phyloP scores from a whole-genome alignment of 768 basidiomycete species.

The Macrolepiota albuminosa region DNA sequence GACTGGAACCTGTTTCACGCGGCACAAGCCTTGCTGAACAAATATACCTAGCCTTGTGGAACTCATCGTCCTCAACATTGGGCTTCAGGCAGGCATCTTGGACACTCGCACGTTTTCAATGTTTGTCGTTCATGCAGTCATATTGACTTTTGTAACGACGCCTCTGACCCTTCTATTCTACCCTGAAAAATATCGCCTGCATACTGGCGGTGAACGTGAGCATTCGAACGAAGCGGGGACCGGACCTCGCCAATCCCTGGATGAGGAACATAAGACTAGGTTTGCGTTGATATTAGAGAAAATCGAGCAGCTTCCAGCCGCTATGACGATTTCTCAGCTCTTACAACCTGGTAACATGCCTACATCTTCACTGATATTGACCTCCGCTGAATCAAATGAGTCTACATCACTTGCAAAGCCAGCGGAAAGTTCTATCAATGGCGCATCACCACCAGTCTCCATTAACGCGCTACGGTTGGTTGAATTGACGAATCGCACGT shows the following conservation, averaged over 20 bases:
- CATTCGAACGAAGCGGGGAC: slow-evolving; percentile 19
- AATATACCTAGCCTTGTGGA: slow-evolving; percentile 57
- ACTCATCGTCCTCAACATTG: slow-evolving; percentile 89
- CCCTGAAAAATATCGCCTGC: slow-evolving; percentile 54
- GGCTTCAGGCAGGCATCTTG: slow-evolving; percentile 62
- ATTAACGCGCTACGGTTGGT: slow-evolving; percentile 84
- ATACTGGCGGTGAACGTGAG: slow-evolving; percentile 19
- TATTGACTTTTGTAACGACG: slow-evolving; percentile 81
- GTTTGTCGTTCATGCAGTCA: slow-evolving; percentile 78
- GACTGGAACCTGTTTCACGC: slow-evolving; percentile 15
- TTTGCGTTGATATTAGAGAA: slow-evolving; percentile 78
- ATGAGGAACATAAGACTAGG: slow-evolving; percentile 44
- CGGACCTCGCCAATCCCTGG: slow-evolving; percentile 15
- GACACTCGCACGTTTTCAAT: slow-evolving; percentile 74
- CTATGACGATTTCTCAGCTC: slow-evolving; percentile 79
- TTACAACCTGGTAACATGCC: slow-evolving; percentile 37
- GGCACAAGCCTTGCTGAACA: neutral
- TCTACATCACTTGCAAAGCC: slow-evolving; percentile 12
- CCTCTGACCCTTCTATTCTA: slow-evolving; percentile 79
- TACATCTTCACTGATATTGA: slow-evolving; percentile 2
- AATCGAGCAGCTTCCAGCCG: slow-evolving; percentile 74
- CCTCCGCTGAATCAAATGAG: slow-evolving; percentile 26
- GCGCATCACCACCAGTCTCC: slow-evolving; percentile 24
- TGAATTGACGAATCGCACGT: slow-evolving; percentile 85
- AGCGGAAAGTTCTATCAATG: neutral